Percentiles rank a stretch among this genome's conserved stretches.
These are phyloP conservation scores for Rhododendron mucronatum DNA, from an alignment of 148 eudicot species.

Conservation along the genomic window DNA sequence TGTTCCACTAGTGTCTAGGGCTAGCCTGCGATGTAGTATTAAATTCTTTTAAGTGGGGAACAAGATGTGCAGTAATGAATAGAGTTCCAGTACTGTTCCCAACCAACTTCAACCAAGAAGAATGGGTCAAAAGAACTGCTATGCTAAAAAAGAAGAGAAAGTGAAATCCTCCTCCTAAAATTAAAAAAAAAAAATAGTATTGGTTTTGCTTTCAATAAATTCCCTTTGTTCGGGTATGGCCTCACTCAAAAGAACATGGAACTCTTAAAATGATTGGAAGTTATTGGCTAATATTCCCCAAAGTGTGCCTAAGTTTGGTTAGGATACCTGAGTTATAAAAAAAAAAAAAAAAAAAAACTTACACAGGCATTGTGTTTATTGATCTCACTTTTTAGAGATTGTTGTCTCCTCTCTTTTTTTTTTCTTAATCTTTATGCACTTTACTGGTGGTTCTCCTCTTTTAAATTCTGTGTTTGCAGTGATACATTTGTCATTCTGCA, in stretches of 20 bases:
- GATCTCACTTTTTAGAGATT: not conserved
- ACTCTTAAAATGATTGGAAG: not conserved
- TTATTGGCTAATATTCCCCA: not conserved
- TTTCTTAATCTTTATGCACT: not conserved
- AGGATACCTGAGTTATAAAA: too few species aligned
- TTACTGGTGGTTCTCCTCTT: not conserved
- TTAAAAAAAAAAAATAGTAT: not conserved
- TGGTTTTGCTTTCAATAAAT: slow-evolving; percentile 1
- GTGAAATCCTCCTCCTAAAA: not conserved
- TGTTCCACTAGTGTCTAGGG: too few species aligned
- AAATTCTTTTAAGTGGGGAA: not conserved
- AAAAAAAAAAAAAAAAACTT: not conserved
- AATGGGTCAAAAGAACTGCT: slow-evolving; percentile 7
- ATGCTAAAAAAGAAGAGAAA: slow-evolving; percentile 4
- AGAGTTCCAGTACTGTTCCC: not conserved
- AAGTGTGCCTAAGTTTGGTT: too few species aligned
- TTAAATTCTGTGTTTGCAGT: not conserved
- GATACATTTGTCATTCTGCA: not conserved
- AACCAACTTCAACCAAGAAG: not conserved
- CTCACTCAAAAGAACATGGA: not conserved
- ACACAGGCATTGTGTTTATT: not conserved
- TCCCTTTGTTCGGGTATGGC: not conserved
- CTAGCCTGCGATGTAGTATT: not conserved
- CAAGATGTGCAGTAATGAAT: not conserved
- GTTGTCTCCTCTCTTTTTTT: too few species aligned